These are phyloP conservation scores for Parascedosporium putredinis DNA, from an alignment of 2,329 filamentous ascomycete genomes.

Conservation along the genomic window DNA sequence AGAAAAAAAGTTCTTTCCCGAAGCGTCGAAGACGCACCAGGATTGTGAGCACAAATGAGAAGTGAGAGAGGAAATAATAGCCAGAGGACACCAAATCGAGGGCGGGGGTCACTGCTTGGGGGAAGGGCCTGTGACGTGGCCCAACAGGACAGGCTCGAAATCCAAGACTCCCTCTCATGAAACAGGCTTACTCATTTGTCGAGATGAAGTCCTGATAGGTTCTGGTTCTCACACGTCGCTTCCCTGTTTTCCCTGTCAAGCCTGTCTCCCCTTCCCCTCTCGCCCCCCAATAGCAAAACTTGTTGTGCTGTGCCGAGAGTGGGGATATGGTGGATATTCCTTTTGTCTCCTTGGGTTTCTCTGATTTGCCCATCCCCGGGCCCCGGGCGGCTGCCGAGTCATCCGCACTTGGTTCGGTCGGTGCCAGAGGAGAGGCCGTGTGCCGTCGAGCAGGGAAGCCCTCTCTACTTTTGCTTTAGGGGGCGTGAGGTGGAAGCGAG, in stretches of 20 bases:
- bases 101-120: background rate
- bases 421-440: background rate
- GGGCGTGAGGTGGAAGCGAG: background rate
- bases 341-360: too few relatives aligned
- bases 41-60: background rate
- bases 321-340: too few relatives aligned
- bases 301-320: too few relatives aligned
- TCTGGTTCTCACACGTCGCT: background rate
- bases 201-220: background rate
- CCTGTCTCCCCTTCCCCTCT: background rate
- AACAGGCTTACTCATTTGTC: background rate
- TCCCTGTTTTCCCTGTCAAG: background rate
- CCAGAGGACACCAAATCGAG: background rate
- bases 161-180: background rate
- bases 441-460: background rate
- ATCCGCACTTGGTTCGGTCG: background rate
- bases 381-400: background rate
- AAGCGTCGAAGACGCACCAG: too few relatives aligned
- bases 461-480: too few relatives aligned
- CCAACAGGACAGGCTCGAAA: background rate
- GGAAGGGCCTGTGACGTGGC: background rate
- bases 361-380: background rate
- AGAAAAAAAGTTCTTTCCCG: background rate
- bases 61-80: background rate
- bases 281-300: too few relatives aligned